phyloP scores from a whole-genome alignment of 164 flowering plant species.

The Protea cynaroides region DNA sequence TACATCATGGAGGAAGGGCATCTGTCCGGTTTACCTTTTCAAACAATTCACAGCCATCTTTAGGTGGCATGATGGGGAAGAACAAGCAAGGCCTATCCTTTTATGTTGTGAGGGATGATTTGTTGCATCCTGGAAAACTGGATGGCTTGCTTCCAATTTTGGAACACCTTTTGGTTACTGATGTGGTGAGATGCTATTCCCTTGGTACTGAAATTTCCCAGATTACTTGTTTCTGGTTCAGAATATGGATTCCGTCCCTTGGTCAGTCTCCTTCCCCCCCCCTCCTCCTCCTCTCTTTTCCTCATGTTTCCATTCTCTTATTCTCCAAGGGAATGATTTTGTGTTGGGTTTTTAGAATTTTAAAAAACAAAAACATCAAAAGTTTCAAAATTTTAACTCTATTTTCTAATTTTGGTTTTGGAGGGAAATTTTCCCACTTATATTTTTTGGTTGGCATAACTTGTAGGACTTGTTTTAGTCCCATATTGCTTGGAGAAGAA shows the following conservation, averaged over 20 bases:
- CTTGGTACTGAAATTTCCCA: neutral
- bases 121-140: conserved; percentile 87
- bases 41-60: conserved; percentile 35
- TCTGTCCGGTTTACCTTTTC: conserved; percentile 23
- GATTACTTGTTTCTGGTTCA: neutral
- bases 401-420: too few species aligned
- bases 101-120: conserved; percentile 83
- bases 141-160: conserved; percentile 81
- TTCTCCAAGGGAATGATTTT: too few species aligned
- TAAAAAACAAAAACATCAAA: too few species aligned
- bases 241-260: conserved; percentile 2
- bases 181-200: conserved; percentile 56
- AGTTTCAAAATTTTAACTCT: too few species aligned
- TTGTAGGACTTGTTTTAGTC: too few species aligned
- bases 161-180: conserved; percentile 65
- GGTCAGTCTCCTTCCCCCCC: too few species aligned
- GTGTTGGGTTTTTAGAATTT: too few species aligned
- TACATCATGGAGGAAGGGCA: conserved; percentile 12
- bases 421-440: too few species aligned
- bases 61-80: conserved; percentile 32
- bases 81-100: conserved; percentile 35
- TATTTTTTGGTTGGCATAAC: too few species aligned
- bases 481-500: too few species aligned
- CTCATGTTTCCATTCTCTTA: too few species aligned
- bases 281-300: too few species aligned